phyloP scores from a whole-genome alignment of 805 yeast species.

The Diddensiella transvaalensis region DNA sequence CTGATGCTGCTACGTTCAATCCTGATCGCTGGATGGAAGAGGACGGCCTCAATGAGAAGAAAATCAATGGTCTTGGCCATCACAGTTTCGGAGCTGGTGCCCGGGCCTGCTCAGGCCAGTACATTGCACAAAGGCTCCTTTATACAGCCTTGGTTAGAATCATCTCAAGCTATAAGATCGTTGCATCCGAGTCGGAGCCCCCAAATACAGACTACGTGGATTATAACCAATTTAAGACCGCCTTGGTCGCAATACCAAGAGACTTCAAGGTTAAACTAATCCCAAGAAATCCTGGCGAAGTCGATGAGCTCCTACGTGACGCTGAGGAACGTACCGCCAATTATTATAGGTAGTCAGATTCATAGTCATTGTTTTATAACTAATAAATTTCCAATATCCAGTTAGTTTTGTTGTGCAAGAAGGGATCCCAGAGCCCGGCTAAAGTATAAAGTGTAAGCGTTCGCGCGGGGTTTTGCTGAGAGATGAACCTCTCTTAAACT shows the following conservation, averaged over 20 bases:
- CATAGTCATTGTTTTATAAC: too few relatives aligned
- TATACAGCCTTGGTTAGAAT: constrained; percentile 51
- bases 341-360: constrained; percentile 15
- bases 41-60: constrained; percentile 22
- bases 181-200: constrained; percentile 23
- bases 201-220: constrained; percentile 27
- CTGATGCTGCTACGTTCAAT: constrained; percentile 28
- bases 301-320: constrained; percentile 17
- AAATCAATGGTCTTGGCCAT: constrained; percentile 20
- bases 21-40: constrained; percentile 32
- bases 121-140: constrained; percentile 56
- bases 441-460: too few relatives aligned
- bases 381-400: too few relatives aligned
- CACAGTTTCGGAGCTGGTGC: constrained; percentile 53
- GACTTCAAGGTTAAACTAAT: constrained; percentile 26
- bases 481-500: too few relatives aligned
- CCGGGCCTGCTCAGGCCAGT: constrained; percentile 61
- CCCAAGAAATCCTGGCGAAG: constrained; percentile 22
- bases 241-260: constrained; percentile 27
- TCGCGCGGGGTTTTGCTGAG: too few relatives aligned
- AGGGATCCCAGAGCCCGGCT: not conserved
- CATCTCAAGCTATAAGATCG: constrained; percentile 46
- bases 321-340: constrained; percentile 21
- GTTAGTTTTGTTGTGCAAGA: not conserved
- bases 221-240: constrained; percentile 24